These are phyloP conservation scores for Lathyrus tuberosus DNA, from an alignment of 306 rosid genomes.

Conservation along the genomic window DNA sequence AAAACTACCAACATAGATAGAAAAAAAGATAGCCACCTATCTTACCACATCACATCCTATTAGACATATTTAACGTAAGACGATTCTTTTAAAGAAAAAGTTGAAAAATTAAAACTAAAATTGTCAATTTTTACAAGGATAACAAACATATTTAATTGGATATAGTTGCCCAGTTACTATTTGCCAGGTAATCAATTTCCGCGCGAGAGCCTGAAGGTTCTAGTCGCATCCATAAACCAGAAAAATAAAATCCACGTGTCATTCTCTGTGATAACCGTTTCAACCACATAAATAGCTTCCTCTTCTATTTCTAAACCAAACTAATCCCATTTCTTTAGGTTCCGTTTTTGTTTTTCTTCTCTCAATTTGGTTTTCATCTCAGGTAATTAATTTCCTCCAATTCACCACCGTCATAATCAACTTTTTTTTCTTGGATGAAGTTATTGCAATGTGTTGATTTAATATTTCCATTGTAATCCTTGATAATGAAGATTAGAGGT, in stretches of 20 bases:
- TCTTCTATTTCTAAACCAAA: neutral
- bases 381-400: conserved; percentile 27
- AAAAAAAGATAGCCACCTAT: too few species aligned
- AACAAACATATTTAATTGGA: too few species aligned
- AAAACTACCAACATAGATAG: too few species aligned
- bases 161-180: too few species aligned
- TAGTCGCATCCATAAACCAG: neutral
- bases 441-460: neutral
- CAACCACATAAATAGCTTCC: neutral
- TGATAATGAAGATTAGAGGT: neutral
- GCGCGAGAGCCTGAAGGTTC: conserved; percentile 1
- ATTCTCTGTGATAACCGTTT: neutral
- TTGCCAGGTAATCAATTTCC: too few species aligned
- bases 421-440: neutral
- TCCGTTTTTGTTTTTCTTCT: neutral
- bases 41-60: too few species aligned
- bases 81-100: too few species aligned
- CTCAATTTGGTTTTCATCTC: conserved; percentile 10
- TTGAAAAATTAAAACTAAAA: too few species aligned
- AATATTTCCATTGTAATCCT: neutral
- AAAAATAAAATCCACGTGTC: conserved; percentile 20
- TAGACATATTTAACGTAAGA: too few species aligned
- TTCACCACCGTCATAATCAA: neutral
- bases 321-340: neutral
- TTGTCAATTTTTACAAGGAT: too few species aligned